Base-by-base conservation (phyloP, 192 early-diverging fungal species). In the Coemansia sp. region DNA sequence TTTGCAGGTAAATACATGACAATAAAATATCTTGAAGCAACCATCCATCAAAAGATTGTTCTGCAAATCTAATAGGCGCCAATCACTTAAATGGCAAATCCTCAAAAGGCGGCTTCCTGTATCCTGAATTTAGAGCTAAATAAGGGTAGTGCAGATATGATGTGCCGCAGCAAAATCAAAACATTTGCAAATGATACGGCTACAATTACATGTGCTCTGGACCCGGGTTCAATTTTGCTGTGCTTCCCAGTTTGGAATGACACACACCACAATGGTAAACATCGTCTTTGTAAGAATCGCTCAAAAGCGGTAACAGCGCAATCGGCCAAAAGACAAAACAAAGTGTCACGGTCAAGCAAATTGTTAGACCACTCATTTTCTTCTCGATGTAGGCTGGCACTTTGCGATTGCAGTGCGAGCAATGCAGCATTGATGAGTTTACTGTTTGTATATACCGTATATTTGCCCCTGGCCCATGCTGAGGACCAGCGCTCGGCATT, bases 351-450 rank as follows among this genome's bases (percentile, higher is more conserved):
- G 55, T 57, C 55, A 57, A 13, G 18, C 30, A 30, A 4, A 57
- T 57, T 30, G 31, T 21, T 57, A 15, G 29, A 8, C 31, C 31
- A 7, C 16, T 20, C 55, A 57, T 57, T 33, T 57, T 57, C 30
- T 57, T 57, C 30, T 57, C 30, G 4, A 57, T 18, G 16, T 57
- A 57, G 12, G 34, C 55, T 2, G 55, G 55, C 29, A 57, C 55
- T 7, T 34, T n/a, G 15, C 55, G 9, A 7, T 34, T 57, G 31
- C 55, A 57, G 20, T 18, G 18, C 18, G 55, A 3, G 21, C 55
- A 57, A 12, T 34, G 29, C 9, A 57, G 30, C n/a, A n/a, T 31
- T 30, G 31, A 31, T 15, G 55, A 31, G 2, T 16, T n/a, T 18
- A 16, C 16, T 57, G 55, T 15, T n/a, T 57, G 55, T 2, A 9